A percentile compares a stretch with the other conserved stretches of the same genome.
Conservation (phyloP, 306 rosid genomes). For the Gastrolobium villosum region DNA sequence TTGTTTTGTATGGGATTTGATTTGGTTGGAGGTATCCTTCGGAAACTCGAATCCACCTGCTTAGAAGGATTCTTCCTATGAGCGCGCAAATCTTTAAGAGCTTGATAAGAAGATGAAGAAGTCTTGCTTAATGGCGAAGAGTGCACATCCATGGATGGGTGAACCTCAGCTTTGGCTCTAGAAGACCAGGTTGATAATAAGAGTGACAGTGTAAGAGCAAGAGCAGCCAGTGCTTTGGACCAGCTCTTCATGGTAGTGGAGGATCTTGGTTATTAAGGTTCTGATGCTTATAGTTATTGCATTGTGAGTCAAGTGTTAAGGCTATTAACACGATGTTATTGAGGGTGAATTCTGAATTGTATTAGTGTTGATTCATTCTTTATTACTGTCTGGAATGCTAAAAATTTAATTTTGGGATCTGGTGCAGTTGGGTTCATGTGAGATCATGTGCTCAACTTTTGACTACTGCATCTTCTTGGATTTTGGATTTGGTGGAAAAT, state of each 20-base stretch:
- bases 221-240: slow-evolving; percentile 63
- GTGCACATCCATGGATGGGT: slow-evolving; percentile 39
- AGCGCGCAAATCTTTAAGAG: slow-evolving; percentile 49
- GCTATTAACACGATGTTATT: slow-evolving; percentile 30
- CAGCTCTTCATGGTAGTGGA: slow-evolving; percentile 59
- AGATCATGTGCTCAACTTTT: slow-evolving; percentile 71
- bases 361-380: slow-evolving; percentile 43
- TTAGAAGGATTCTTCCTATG: slow-evolving; percentile 54
- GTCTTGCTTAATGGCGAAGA: slow-evolving; percentile 46
- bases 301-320: slow-evolving; percentile 49
- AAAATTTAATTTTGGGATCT: slow-evolving; percentile 58
- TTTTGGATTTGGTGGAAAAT: slow-evolving; percentile 53
- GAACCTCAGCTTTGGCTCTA: slow-evolving; percentile 48
- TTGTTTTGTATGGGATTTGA: slow-evolving; percentile 78
- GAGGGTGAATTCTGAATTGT: slow-evolving; percentile 40
- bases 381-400: slow-evolving; percentile 39
- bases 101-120: slow-evolving; percentile 56
- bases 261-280: slow-evolving; percentile 35
- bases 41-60: slow-evolving; percentile 60
- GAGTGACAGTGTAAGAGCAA: slow-evolving; percentile 58
- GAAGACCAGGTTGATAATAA: slow-evolving; percentile 50
- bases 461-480: slow-evolving; percentile 46
- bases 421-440: slow-evolving; percentile 64
- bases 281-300: slow-evolving; percentile 39
- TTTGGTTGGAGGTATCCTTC: slow-evolving; percentile 69